Conservation (phyloP, 2,329 filamentous ascomycete genomes). For the Dryadomyces sulphureus region DNA sequence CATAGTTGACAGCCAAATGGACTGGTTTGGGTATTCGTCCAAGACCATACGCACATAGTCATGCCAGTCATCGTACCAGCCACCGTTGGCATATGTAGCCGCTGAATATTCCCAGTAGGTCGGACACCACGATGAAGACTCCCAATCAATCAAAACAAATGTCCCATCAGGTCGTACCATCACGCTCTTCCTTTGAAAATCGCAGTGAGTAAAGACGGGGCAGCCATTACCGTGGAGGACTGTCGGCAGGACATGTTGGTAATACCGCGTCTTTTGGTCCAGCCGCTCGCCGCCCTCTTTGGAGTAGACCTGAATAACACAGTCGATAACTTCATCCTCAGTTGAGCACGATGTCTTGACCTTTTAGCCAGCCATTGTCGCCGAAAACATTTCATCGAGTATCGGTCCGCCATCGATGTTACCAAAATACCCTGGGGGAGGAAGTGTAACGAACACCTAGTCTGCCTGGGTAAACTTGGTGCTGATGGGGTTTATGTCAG, state of each 20-base stretch:
- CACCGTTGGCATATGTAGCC: neutral
- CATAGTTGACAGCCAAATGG: neutral
- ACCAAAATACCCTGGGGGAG: neutral
- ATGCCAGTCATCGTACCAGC: neutral
- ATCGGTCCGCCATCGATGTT: neutral
- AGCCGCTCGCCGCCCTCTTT: neutral
- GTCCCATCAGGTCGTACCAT: neutral
- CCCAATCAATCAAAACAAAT: neutral
- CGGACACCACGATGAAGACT: neutral
- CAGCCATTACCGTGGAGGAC: neutral
- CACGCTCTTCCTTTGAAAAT: neutral
- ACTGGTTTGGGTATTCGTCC: neutral
- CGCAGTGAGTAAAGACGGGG: neutral
- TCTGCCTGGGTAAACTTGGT: too few species aligned
- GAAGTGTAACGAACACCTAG: too few species aligned
- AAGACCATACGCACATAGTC: neutral
- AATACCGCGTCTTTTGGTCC: neutral
- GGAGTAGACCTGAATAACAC: neutral
- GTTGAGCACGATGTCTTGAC: neutral
- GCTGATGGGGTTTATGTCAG: too few species aligned
- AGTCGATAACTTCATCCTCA: neutral
- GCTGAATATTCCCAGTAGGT: neutral
- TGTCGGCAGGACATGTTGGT: neutral
- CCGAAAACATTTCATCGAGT: neutral
- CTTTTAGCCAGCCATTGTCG: neutral